A percentile compares a stretch with the other conserved stretches of the same genome.
phyloP scores from a whole-genome alignment of 495 filamentous ascomycete genomes.

The Jackrogersella minutella region DNA sequence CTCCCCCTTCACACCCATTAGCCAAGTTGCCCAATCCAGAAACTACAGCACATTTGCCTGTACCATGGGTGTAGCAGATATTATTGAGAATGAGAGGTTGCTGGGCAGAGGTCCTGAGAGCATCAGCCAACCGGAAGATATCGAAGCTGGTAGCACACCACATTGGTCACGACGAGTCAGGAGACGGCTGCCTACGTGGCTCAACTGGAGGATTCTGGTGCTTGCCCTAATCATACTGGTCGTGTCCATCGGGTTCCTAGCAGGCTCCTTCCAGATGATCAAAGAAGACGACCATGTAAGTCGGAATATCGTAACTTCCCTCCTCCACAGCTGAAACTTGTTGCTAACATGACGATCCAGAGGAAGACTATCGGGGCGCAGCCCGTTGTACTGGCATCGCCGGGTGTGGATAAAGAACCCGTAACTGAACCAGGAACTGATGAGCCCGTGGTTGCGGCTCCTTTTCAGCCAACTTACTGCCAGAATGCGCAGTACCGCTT shows the following conservation, averaged over 20 bases:
- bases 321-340: not conserved
- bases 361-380: constrained; percentile 27
- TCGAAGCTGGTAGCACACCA: constrained; percentile 25
- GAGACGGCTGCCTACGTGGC: constrained; percentile 39
- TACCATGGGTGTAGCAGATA: constrained; percentile 48
- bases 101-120: constrained; percentile 52
- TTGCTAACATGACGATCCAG: constrained; percentile 27
- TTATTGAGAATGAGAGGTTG: constrained; percentile 45
- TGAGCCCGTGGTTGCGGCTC: constrained; percentile 12
- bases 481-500: constrained; percentile 42
- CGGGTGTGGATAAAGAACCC: constrained; percentile 16
- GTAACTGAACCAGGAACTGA: constrained; percentile 13
- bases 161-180: constrained; percentile 46
- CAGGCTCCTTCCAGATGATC: constrained; percentile 23
- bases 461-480: constrained; percentile 41
- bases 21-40: constrained; percentile 22
- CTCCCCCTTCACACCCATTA: constrained; percentile 31
- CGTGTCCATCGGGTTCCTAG: constrained; percentile 43
- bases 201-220: constrained; percentile 35
- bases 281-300: constrained; percentile 41
- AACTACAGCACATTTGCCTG: constrained; percentile 53
- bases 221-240: constrained; percentile 43
- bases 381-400: constrained; percentile 15
- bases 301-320: constrained; percentile 15
- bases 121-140: constrained; percentile 46